These are phyloP conservation scores for Coffea eugenioides DNA, from an alignment of 257 asterid species.

Conservation along the genomic window DNA sequence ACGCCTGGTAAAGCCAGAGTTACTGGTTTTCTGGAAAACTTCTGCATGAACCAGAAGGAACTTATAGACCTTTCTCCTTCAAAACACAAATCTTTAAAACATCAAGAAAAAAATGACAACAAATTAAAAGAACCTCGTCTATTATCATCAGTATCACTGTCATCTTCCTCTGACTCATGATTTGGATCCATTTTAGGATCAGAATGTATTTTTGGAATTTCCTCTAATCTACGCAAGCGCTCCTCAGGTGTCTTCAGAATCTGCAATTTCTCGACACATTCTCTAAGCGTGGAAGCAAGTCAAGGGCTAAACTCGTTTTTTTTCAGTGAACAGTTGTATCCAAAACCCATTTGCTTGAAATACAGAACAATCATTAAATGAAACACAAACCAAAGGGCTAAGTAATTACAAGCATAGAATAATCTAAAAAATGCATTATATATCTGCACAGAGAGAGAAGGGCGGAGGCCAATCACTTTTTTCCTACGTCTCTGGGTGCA, in stretches of 20 bases:
- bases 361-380: neutral
- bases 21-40: conserved; percentile 57
- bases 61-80: neutral
- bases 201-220: conserved; percentile 74
- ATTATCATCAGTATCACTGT: conserved; percentile 63
- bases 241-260: conserved; percentile 92
- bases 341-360: neutral
- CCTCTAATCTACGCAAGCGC: conserved; percentile 84
- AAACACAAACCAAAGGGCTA: neutral
- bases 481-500: no score
- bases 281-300: conserved; percentile 84
- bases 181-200: conserved; percentile 98
- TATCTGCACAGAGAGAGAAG: no score
- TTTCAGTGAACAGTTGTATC: neutral
- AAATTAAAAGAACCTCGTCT: conserved; percentile 56
- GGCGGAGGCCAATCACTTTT: no score
- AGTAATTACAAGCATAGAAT: neutral
- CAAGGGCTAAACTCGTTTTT: conserved; percentile 41
- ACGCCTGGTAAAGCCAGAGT: conserved; percentile 64
- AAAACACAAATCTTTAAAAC: conserved; percentile 8
- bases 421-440: no score
- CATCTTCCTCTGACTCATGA: conserved; percentile 82
- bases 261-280: conserved; percentile 93
- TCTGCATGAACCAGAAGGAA: conserved; percentile 46
- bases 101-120: conserved; percentile 16